Conservation (phyloP, 495 filamentous ascomycete species). For the Penicillium odoratum region DNA sequence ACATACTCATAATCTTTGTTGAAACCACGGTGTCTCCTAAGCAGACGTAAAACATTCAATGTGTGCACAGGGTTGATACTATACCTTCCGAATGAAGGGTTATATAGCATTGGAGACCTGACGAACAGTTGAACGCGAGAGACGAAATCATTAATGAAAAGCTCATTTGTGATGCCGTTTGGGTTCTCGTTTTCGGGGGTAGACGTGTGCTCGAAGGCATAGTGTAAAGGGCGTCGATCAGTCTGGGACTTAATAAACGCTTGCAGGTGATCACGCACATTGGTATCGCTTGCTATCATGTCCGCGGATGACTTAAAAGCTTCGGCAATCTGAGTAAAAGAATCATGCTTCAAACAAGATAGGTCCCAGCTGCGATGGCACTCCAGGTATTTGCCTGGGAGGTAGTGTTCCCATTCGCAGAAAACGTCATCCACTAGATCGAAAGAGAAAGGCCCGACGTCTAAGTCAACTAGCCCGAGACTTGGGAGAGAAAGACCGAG, state of each 20-base stretch:
- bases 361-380: conserved; percentile 1
- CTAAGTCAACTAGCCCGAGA: background rate
- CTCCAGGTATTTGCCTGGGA: conserved; percentile 5
- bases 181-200: background rate
- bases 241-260: background rate
- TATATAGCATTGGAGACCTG: background rate
- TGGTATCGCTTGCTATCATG: background rate
- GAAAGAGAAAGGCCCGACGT: background rate
- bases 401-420: background rate
- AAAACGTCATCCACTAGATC: background rate
- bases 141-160: background rate
- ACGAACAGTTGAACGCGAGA: background rate
- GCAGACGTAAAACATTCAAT: background rate
- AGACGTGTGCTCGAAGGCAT: background rate
- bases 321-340: background rate
- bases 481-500: background rate
- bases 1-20: background rate
- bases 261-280: background rate
- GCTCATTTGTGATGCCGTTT: background rate
- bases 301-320: background rate
- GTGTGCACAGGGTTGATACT: background rate
- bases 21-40: background rate
- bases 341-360: background rate
- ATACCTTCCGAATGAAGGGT: background rate
- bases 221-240: background rate